Base-by-base conservation (phyloP, 2,329 filamentous ascomycete species). In the Malbranchea zuffiana region DNA sequence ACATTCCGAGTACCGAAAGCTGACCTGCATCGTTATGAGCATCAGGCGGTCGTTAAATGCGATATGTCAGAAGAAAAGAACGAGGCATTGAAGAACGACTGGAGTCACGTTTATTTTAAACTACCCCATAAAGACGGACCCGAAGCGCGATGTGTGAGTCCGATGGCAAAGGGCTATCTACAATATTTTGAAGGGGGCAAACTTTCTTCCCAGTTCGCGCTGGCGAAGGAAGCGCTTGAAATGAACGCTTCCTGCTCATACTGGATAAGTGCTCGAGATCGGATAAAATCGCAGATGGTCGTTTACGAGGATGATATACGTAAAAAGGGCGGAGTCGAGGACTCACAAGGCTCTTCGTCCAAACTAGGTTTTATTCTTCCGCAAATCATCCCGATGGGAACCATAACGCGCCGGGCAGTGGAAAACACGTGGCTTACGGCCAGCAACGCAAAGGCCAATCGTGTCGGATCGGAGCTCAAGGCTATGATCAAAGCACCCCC, bases 161-260 rank as follows among this genome's bases (percentile, higher is more conserved):
- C 90, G 0, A 72, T 98, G 56, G 86, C 90, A 5, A 98, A 98
- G 60, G 75, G 82, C 7, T 98, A 96, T 50, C 66, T 94, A 40
- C 60, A 77, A 35, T 95, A 92, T 56, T 96, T 98, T 51, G 90
- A 98, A 51, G 82, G 82, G 23, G 88, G 86, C 0, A 83, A 73
- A 0, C 65, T 98, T 3, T 83, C 84, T 0, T 96, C 88, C 0
- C 81, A 94, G 56, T 96, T 81, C 51, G 57, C 77, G 0, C 88
- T 95, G 51, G 90, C 90, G 0, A 96, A 92, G 53, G 86, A 94
- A 56, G 90, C 92, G 0, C 66, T 98, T 28, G 82, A 96, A 50
- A 98, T 98, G 90, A 98, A 98, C 50, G 86, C 90, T 0, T 94
- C 86, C 0, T 98, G 92, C 56, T 96, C 88, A 1, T 98, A 98